Evolutionary conservation across 2,329 filamentous ascomycete genomes (phyloP).

Genomic region (Hypoxylon sp.): DNA sequence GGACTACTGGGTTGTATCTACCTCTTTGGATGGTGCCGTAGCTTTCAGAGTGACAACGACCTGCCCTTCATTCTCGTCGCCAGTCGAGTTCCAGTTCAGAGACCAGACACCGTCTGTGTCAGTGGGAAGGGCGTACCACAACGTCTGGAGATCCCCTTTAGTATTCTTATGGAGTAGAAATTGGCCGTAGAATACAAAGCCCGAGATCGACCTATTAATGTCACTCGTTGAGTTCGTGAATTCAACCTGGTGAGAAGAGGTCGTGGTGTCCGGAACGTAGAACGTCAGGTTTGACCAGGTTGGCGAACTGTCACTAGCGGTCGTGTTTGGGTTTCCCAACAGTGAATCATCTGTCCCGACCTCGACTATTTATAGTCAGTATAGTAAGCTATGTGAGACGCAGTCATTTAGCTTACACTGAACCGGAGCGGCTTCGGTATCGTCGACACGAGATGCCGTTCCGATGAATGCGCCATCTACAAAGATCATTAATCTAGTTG

Average conservation of each 20-base stretch:
- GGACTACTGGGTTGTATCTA: slow-evolving; percentile 6
- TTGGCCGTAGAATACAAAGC: slow-evolving; percentile 49
- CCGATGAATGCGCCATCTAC: slow-evolving; percentile 34
- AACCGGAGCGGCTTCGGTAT: slow-evolving; percentile 37
- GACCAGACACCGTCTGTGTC: slow-evolving; percentile 43
- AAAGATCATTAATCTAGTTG: slow-evolving; percentile 7
- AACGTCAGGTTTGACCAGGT: slow-evolving; percentile 50
- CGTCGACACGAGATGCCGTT: slow-evolving; percentile 12
- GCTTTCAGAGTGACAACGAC: slow-evolving; percentile 46
- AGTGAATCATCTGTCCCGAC: slow-evolving; percentile 33
- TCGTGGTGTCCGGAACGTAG: slow-evolving; percentile 41
- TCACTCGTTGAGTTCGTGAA: slow-evolving; percentile 37
- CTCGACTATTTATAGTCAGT: slow-evolving; percentile 41
- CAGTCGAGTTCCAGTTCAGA: slow-evolving; percentile 50
- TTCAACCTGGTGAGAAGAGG: slow-evolving; percentile 41
- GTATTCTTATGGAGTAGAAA: slow-evolving; percentile 39
- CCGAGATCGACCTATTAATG: slow-evolving; percentile 31
- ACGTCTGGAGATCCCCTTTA: slow-evolving; percentile 40
- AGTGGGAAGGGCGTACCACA: slow-evolving; percentile 48
- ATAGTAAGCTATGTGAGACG: not conserved
- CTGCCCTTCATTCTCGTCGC: slow-evolving; percentile 35
- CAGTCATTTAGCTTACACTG: slow-evolving; percentile 37
- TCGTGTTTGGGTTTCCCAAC: slow-evolving; percentile 47
- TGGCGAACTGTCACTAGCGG: slow-evolving; percentile 35
- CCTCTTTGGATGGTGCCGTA: slow-evolving; percentile 35